Evolutionary conservation across 805 yeast species (phyloP).

Genomic region (Candida coquimbonensis): DNA sequence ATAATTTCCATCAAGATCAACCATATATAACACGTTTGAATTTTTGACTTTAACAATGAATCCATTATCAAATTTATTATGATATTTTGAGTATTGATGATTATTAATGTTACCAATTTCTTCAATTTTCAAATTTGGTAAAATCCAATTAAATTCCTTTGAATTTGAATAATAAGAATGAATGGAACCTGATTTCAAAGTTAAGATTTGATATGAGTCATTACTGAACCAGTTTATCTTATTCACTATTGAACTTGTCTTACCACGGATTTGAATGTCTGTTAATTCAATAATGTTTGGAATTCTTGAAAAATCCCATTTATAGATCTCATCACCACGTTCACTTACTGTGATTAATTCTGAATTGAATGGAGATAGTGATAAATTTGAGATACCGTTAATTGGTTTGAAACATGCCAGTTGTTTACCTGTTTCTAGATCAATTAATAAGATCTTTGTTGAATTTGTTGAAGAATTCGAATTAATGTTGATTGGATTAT

Average conservation of each 20-base stretch:
- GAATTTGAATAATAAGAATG: slow-evolving; percentile 46
- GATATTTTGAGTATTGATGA: background rate
- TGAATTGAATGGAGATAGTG: slow-evolving; percentile 56
- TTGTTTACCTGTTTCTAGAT: slow-evolving; percentile 34
- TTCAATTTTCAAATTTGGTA: slow-evolving; percentile 16
- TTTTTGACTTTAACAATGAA: slow-evolving; percentile 1
- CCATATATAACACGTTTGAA: slow-evolving; percentile 12
- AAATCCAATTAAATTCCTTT: slow-evolving; percentile 13
- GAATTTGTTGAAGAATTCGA: slow-evolving; percentile 8
- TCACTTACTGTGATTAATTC: slow-evolving; percentile 45
- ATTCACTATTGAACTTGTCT: slow-evolving; percentile 47
- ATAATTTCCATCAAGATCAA: slow-evolving; percentile 20
- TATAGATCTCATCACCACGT: slow-evolving; percentile 55
- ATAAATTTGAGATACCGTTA: slow-evolving; percentile 52
- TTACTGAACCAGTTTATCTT: slow-evolving; percentile 47
- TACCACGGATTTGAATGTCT: slow-evolving; percentile 57
- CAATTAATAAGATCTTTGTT: slow-evolving; percentile 34
- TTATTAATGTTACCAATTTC: slow-evolving; percentile 2
- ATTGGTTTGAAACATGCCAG: slow-evolving; percentile 47
- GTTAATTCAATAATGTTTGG: slow-evolving; percentile 44
- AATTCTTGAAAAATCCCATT: slow-evolving; percentile 55
- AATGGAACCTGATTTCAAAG: slow-evolving; percentile 48
- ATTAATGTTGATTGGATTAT: slow-evolving; percentile 13
- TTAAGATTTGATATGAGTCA: slow-evolving; percentile 41
- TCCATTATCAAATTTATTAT: background rate